These are phyloP conservation scores for Phytophthora pseudosyringae DNA, from an alignment of 352 stramenopile genomes.

Conservation along the genomic window DNA sequence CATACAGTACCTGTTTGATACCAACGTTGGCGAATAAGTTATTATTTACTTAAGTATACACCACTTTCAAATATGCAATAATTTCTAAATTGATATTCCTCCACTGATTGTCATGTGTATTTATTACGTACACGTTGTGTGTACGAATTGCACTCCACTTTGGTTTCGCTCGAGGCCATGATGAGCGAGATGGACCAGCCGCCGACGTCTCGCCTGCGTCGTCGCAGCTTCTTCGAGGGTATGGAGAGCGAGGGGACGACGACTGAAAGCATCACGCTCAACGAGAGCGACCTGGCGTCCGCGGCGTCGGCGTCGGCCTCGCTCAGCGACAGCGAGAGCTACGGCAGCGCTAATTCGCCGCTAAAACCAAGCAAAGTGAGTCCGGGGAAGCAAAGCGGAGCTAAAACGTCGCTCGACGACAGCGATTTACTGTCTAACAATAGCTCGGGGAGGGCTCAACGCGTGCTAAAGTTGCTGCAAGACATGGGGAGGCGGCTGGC, in stretches of 20 bases:
- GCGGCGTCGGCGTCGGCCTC: conserved; percentile 6
- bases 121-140: no score
- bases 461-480: conserved; percentile 23
- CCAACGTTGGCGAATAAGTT: no score
- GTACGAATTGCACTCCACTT: no score
- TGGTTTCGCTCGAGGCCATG: conserved; percentile 16
- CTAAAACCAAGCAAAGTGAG: conserved; percentile 30
- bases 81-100: no score
- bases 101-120: no score
- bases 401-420: conserved; percentile 5
- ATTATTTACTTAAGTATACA: no score
- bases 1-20: no score
- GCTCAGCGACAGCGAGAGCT: conserved; percentile 23
- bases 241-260: conserved; percentile 52
- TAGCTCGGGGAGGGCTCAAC: neutral
- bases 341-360: conserved; percentile 15
- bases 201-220: conserved; percentile 58
- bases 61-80: no score
- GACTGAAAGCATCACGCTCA: conserved; percentile 39
- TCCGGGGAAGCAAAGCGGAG: conserved; percentile 25
- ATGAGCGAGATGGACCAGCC: conserved; percentile 63
- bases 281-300: conserved; percentile 38
- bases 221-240: conserved; percentile 74
- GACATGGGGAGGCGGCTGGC: conserved; percentile 5
- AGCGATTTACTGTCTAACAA: conserved; percentile 17